These are phyloP conservation scores for Uronychia setigera DNA, from an alignment of 73 alveolate genomes.

Conservation along the genomic window DNA sequence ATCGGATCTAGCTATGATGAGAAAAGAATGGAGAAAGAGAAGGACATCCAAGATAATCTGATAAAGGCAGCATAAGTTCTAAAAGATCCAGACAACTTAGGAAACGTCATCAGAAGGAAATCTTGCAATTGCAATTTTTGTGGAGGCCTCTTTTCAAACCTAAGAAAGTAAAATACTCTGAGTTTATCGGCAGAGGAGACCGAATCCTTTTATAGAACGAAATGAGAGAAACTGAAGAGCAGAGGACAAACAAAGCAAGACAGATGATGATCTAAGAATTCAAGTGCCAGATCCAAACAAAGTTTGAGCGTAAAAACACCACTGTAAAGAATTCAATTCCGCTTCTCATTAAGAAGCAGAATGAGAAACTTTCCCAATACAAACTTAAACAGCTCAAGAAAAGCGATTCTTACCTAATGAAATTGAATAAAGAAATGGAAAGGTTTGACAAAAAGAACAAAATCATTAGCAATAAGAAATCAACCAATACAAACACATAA, in stretches of 20 bases:
- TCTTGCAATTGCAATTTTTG: neutral
- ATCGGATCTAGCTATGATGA: neutral
- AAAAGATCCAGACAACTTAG: neutral
- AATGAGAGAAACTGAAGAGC: neutral
- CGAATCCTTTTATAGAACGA: neutral
- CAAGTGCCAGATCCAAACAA: neutral
- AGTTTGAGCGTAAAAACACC: neutral
- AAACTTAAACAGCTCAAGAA: neutral
- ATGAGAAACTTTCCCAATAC: neutral
- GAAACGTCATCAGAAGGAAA: neutral
- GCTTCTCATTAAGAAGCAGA: neutral
- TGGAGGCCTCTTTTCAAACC: neutral
- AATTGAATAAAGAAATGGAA: neutral
- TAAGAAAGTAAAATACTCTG: neutral
- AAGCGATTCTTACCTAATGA: neutral
- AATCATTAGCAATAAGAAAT: neutral
- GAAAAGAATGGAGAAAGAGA: neutral
- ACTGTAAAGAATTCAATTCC: neutral
- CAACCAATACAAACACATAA: neutral
- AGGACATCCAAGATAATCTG: neutral
- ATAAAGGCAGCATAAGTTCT: neutral
- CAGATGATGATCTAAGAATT: neutral
- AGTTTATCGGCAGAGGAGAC: neutral
- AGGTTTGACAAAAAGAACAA: neutral
- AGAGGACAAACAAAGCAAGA: neutral